phyloP scores from a whole-genome alignment of 305 asterid genomes.

The Fraxinus floribunda region DNA sequence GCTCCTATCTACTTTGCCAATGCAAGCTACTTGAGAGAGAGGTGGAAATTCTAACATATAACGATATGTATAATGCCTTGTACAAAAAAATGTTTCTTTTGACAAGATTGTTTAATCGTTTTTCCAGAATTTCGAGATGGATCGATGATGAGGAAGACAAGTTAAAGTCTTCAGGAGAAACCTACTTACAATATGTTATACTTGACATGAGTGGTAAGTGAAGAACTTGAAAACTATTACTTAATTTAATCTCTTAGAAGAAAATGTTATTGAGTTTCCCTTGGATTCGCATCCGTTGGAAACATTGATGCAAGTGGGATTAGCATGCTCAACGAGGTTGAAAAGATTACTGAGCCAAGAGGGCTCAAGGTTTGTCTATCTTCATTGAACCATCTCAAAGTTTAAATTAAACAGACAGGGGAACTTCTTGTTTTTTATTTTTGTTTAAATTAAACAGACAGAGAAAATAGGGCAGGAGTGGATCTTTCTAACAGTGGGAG shows the following conservation, averaged over 20 bases:
- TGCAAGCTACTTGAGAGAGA: constrained; percentile 80
- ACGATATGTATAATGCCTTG: background rate
- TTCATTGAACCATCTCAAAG: background rate
- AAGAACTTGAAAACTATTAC: background rate
- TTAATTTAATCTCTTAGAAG: background rate
- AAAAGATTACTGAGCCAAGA: constrained; percentile 65
- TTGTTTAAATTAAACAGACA: no score
- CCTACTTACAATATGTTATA: constrained; percentile 55
- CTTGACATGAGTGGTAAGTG: constrained; percentile 81
- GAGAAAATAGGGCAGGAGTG: constrained; percentile 73
- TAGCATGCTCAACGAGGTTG: constrained; percentile 79
- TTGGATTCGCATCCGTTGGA: constrained; percentile 59
- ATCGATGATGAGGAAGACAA: constrained; percentile 84
- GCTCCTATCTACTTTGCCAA: constrained; percentile 90
- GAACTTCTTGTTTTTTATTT: background rate
- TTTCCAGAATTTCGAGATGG: constrained; percentile 74
- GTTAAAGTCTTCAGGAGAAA: constrained; percentile 53
- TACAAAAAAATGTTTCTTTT: background rate
- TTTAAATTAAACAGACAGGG: no score
- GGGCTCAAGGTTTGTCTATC: constrained; percentile 55
- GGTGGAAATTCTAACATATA: constrained; percentile 35
- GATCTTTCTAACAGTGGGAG: constrained; percentile 81
- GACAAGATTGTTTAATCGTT: background rate
- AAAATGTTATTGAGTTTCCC: background rate
- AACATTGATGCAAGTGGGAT: constrained; percentile 96